Base-by-base conservation (phyloP, 1,139 yeast species). In the Candida anutae region DNA sequence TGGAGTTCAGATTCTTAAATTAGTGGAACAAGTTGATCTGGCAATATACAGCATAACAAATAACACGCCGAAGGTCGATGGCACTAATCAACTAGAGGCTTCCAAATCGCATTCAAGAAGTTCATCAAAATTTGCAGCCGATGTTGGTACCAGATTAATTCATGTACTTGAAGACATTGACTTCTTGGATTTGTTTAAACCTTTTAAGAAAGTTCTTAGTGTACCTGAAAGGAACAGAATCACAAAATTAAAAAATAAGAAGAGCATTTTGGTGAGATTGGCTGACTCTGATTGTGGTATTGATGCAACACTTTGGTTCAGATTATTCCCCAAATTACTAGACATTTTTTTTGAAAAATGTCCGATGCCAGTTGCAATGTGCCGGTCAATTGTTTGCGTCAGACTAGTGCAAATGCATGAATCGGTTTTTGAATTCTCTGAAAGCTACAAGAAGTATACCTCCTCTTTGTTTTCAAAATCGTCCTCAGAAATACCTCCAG, bases 231-330 rank as follows among this genome's bases (percentile, higher is more conserved):
- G 81, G 26, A 73, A 77, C 13, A 58, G 96, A 25, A 58, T 88
- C 12, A 46, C 76, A 2, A 82, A 81, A 42, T 54, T 90, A 26
- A 74, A 70, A 34, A 62, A 64, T 26, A 77, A 73, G 39, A 74
- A 74, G 34, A 82, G 81, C 18, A 69, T 83, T 2, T 55, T 93
- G 15, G 62, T 82, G 0, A 67, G 76, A 29, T 56, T 90, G 10
- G 95, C 95, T 0, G 95, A 84, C 42, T 82, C 95, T 2, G 95
- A 83, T 36, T 82, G 87, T 46, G 96, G 97, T 2, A 88, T 90
- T 6, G 98, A 93, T 51, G 78, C 94, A 1, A 95, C 98, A 0
- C 59, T 93, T 15, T 93, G 98, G 98, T 79, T 88, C 42, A 71
- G 94, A 39, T 70, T 81, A 1, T 88, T 82, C 45, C 97, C 97